Evolutionary conservation across 176 grass and related monocot genomes (phyloP), one percentile per base, ranked within the genome.

Genomic region (Bothriochloa decipiens): DNA sequence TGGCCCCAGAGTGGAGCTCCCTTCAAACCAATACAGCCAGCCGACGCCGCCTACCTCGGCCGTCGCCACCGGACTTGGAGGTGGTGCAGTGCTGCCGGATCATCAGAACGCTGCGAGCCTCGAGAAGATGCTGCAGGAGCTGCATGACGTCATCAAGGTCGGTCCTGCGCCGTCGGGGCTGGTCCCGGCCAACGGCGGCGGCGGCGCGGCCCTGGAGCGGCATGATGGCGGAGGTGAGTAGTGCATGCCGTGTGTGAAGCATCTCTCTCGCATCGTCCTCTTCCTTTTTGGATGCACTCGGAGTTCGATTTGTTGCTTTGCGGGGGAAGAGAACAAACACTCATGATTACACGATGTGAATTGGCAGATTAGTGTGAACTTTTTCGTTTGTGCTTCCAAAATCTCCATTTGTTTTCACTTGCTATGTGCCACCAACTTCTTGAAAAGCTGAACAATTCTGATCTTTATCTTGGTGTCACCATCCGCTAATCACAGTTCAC

Each of bases 1-100:
- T n/a, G 40, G 45, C 13, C 63, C 58, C 13, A 83, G 65, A 40
- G 52, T 68, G 63, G 93, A 89, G 88, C 88, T 92, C 93, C 93
- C 90, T 95, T 95, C 93, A 79, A 75, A 23, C 90, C 93, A 92
- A 95, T 79, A 88, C 35, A 40, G n/a, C 82, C 68, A 65, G 26
- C 60, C 50, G 33, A 10, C 65, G 27, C 11, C 75, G 18, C 55
- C 76, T 0, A 3, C 63, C 15, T 8, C 78, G 9, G 6, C 72
- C 18, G 7, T 65, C 18, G 49, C 28, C n/a, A 7, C 11, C 20
- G 7, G 39, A 26, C 61, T 14, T 41, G 46, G 29, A 15, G 66
- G 9, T 2, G 20, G 53, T n/a, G 20, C 6, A 29, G 33, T 2
- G 35, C 28, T 50, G 65, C 41, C 69, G 18, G 86, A 77, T 40